Conservation (phyloP, 371 early-diverging fungal species). For the Nematocida ironsii region DNA sequence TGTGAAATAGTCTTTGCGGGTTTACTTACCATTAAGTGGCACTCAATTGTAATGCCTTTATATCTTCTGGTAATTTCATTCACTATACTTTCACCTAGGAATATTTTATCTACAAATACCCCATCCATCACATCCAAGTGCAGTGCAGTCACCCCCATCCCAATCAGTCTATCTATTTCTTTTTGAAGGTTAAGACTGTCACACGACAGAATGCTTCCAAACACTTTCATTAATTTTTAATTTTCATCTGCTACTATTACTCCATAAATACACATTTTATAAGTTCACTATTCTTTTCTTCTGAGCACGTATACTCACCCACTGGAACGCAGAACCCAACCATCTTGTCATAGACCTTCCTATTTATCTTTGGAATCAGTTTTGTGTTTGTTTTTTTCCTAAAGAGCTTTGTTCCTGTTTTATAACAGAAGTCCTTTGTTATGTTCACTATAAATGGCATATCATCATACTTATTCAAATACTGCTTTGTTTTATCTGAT, state of each 20-base stretch:
- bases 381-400: not conserved
- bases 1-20: conserved; percentile 55
- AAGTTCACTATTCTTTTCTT: conserved; percentile 49
- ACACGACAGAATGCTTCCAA: conserved; percentile 41
- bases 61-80: conserved; percentile 58
- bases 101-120: conserved; percentile 63
- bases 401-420: conserved; percentile 34
- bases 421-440: conserved; percentile 56
- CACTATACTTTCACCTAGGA: conserved; percentile 62
- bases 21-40: conserved; percentile 67
- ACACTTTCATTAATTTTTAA: conserved; percentile 15
- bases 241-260: not conserved
- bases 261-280: conserved; percentile 8
- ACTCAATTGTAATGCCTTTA: conserved; percentile 62
- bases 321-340: conserved; percentile 29
- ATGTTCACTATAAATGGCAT: conserved; percentile 19
- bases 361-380: not conserved
- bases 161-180: conserved; percentile 50
- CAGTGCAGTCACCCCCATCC: conserved; percentile 49
- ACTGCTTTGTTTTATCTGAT: conserved; percentile 42
- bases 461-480: conserved; percentile 26
- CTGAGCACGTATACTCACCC: conserved; percentile 33
- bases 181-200: conserved; percentile 41
- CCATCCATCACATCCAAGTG: conserved; percentile 69
- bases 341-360: conserved; percentile 18